Base-by-base conservation (phyloP, 2,329 filamentous ascomycete species). In the Albophoma yamanashiensis region DNA sequence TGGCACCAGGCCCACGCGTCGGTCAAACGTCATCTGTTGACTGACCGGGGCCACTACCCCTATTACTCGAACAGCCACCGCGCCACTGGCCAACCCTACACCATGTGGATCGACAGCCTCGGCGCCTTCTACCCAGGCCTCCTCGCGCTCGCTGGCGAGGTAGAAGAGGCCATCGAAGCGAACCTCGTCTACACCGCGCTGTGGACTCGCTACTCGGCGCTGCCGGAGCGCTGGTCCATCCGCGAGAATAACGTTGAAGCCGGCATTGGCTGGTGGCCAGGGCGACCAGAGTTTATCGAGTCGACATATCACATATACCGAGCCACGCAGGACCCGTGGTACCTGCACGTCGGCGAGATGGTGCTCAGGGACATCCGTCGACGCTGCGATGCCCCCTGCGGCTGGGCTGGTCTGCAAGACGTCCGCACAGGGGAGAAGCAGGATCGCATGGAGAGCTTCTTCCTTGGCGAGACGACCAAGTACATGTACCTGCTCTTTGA, bases 381-480 rank as follows among this genome's bases (percentile, higher is more conserved):
- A 56, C 84, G 93, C 59, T 99, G 94, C 74, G 92, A 91, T 85
- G 91, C 92, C 0, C 82, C 84, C 63, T 99, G 94, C 68, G 94
- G 94, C 47, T 97, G 93, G 92, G 90, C 93, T 17, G 93, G 93
- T 0, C 79, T 97, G 42, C 88, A 92, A 68, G 88, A 92, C 71
- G 89, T 93, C 11, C 79, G 87, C 40, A 90, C 84, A 6, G 93
- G 93, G 4, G 91, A 97, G 74, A 85, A 91, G 73, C 90, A 85
- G 66, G 92, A 99, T 71, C 88, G 94, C 40, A 97, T 97, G 94
- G 94, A 99, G 74, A 97, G 93, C 71, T 99, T 97, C 79, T 97
- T 97, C 69, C 81, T 99, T 1, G 93, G 94, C 17, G 94, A 99
- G 74, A 99, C 94, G 1, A 88, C 91, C 53, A 97, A 97, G 74